Evolutionary conservation across 176 grass and related monocot species (phyloP), one percentile per base, ranked within the genome.

Genomic region (Musa schizocarpa): DNA sequence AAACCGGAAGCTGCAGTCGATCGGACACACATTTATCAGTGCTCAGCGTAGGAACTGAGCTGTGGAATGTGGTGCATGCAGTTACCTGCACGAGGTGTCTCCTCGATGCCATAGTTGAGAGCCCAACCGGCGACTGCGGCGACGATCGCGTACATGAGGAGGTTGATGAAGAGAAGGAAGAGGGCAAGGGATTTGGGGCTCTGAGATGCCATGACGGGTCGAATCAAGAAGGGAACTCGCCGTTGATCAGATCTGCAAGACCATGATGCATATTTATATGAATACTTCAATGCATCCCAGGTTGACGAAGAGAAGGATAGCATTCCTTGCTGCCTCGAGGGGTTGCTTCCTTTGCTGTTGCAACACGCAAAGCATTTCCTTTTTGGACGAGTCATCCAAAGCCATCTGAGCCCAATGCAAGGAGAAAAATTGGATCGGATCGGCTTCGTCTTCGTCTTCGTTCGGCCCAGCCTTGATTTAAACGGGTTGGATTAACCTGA

Each of bases 51-150:
- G 63, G 53, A 57, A 75, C 54, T 61, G 19, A 63, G 57, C 11
- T 68, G 6, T 8, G 14, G 13, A 52, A 14, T 8, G 24, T 17
- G 9, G 13, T 64, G 64, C 19, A 54, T 59, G 9, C 1, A 71
- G 59, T 83, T 87, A 87, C 85, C 63, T 65, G 54, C 17, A 14
- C 13, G 63, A 75, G 52, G 63, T 23, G 90, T 87, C 82, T 98
- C 80, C 20, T 98, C 76, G 78, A 98, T 92, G 78, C 90, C 83
- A 77, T 93, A 94, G 77, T 98, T 87, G 80, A 98, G 23, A 80
- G 90, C 88, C 95, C 90, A 98, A 74, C 95, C 90, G 52, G 95
- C 95, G 62, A 98, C 87, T 69, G 76, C 21, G 1, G 90, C 95
- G 3, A 89, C 78, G 19, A 85, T 9, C 54, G 81, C 25, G 79